phyloP scores from a whole-genome alignment of 1,139 yeast genomes.

The Geotrichum bryndzae region DNA sequence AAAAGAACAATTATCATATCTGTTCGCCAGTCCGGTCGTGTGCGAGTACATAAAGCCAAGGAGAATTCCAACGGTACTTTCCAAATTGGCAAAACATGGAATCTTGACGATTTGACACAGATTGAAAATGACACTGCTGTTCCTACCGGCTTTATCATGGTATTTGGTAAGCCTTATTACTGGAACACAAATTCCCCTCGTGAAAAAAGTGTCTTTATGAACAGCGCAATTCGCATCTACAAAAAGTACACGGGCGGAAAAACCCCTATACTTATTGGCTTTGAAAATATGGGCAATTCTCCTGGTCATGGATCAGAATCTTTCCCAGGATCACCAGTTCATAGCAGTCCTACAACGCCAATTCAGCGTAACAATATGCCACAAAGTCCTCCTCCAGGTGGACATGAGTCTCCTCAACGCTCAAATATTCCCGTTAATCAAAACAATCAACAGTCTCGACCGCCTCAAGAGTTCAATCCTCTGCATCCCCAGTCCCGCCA shows the following conservation, averaged over 20 bases:
- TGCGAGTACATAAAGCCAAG: conserved; percentile 80
- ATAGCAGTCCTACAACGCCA: not conserved
- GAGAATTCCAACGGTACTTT: conserved; percentile 66
- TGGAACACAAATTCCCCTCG: conserved; percentile 73
- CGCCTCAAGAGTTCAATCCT: not conserved
- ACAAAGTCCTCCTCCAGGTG: not conserved
- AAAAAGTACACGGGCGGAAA: conserved; percentile 63
- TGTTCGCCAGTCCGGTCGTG: conserved; percentile 53
- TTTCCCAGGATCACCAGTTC: not conserved
- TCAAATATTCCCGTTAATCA: not conserved
- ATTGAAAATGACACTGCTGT: conserved; percentile 51
- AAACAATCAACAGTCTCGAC: not conserved
- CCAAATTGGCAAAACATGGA: conserved; percentile 95
- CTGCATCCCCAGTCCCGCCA: not conserved
- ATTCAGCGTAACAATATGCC: not conserved
- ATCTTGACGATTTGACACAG: conserved; percentile 59
- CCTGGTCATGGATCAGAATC: not conserved
- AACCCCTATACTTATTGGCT: conserved; percentile 54
- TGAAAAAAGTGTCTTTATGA: conserved; percentile 62
- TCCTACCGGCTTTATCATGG: conserved; percentile 43
- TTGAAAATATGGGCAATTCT: conserved; percentile 17
- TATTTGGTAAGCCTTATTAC: conserved; percentile 72
- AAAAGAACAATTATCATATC: conserved; percentile 41
- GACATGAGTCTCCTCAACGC: not conserved
- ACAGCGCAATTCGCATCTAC: conserved; percentile 56